Base-by-base conservation (phyloP, 1,284 basidiomycete genomes). In the Sanghuangporus sanghuang region DNA sequence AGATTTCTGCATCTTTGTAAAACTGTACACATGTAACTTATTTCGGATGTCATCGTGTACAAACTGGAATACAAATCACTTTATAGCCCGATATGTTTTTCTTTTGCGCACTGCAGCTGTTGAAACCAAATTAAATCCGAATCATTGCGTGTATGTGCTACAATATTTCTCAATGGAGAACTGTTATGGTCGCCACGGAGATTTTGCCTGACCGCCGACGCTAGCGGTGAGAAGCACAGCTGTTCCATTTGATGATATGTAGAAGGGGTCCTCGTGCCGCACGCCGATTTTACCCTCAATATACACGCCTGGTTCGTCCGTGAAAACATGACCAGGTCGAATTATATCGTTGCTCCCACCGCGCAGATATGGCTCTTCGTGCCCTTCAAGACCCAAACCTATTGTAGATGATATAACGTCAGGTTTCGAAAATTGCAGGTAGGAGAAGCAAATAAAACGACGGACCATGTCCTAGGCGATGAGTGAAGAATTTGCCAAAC, bases 221-320 rank as follows among this genome's bases (percentile, higher is more conserved):
- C 79, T 81, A 35, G 75, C 79, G 1, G 89, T 92, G 36, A 92
- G 77, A 72, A 83, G 83, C 42, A 81, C 75, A 16, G 84, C 78
- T 0, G 71, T 70, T 0, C 89, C 87, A 36, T 78, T 72, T 39
- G 81, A 78, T 27, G 79, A 73, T 60, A 94, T 81, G 67, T 86
- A 88, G 70, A 93, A 90, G 70, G 90, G 92, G 71, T 95, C 92
- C 71, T 95, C 92, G 55, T 95, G 74, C 42, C 92, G 82, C 14
- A 94, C 82, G 0, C 92, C 92, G 60, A 92, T 86, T 74, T 89
- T 79, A 44, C 82, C 85, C 67, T 89, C 82, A 59, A 94, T 88
- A 73, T 95, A 95, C 36, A 95, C 78, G 0, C 92, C 92, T 1
- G 92, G 93, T 73, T 95, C 92, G 68, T 93, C 80, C 6, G 89